A percentile compares a stretch with the other conserved stretches of the same genome.
phyloP scores from a whole-genome alignment of 1,284 basidiomycete genomes.

The Pyrrhoderma noxium region DNA sequence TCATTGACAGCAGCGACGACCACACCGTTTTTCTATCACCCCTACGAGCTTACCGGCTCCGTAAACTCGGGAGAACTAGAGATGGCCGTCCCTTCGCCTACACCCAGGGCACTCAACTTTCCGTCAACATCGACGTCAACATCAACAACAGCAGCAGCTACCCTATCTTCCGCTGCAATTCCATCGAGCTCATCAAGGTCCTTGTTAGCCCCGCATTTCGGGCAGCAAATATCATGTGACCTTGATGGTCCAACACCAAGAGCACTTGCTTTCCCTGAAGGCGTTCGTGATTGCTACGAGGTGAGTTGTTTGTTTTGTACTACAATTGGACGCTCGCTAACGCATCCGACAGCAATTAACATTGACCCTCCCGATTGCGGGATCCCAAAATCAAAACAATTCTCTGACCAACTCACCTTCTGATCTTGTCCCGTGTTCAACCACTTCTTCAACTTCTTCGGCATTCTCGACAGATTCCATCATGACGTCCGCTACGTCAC shows the following conservation, averaged over 20 bases:
- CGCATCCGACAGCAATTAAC: not conserved
- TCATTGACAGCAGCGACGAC: not conserved
- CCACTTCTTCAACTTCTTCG: conserved; percentile 1
- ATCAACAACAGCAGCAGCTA: not conserved
- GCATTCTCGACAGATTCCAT: conserved; percentile 11
- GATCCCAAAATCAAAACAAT: no score
- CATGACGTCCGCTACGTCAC: not conserved
- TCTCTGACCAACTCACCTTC: no score
- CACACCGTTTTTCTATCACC: no score
- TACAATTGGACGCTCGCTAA: not conserved
- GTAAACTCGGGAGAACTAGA: no score
- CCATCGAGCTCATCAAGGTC: not conserved
- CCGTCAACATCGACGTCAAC: not conserved
- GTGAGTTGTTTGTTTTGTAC: not conserved
- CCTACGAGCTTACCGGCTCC: no score
- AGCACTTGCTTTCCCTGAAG: conserved; percentile 61
- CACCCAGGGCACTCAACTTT: not conserved
- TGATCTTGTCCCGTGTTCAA: not conserved
- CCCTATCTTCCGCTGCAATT: not conserved
- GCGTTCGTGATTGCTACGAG: conserved; percentile 54
- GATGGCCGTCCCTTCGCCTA: not conserved
- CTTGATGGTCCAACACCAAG: conserved; percentile 73
- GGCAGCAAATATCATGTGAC: conserved; percentile 29
- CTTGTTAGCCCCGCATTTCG: no score
- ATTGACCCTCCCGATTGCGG: no score